Evolutionary conservation across 352 stramenopile genomes (phyloP).

Genomic region (Phytophthora hibernalis): DNA sequence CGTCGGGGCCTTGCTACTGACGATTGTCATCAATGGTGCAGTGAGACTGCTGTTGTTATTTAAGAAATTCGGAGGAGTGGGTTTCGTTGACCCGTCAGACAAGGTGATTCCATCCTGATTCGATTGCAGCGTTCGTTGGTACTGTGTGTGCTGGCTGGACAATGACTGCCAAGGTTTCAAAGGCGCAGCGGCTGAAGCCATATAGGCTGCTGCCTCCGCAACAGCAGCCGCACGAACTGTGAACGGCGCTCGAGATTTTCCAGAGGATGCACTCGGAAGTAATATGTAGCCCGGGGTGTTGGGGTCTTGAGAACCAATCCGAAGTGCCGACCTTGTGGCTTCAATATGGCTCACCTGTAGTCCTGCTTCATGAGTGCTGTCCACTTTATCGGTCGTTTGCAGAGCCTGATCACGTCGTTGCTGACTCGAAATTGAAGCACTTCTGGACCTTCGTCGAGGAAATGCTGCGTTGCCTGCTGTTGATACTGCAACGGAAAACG

Average conservation of each 20-base stretch:
- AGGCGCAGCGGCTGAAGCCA: slow-evolving; percentile 18
- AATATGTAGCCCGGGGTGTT: slow-evolving; percentile 20
- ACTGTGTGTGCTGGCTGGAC: slow-evolving; percentile 12
- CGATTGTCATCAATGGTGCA: slow-evolving; percentile 37
- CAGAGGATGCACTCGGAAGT: slow-evolving; percentile 9
- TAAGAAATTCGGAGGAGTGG: slow-evolving; percentile 22
- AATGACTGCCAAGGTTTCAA: slow-evolving; percentile 18
- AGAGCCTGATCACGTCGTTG: slow-evolving; percentile 27
- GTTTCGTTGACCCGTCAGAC: slow-evolving; percentile 14
- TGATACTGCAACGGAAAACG: slow-evolving; percentile 4
- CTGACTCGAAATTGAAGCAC: slow-evolving; percentile 27
- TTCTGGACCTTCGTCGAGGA: slow-evolving; percentile 34
- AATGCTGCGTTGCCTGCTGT: slow-evolving; percentile 17
- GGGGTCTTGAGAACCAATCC: slow-evolving; percentile 17
- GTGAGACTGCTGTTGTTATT: slow-evolving; percentile 39
- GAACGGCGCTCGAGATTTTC: slow-evolving; percentile 23
- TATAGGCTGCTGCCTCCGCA: slow-evolving; percentile 27
- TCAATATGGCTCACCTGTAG: slow-evolving; percentile 32
- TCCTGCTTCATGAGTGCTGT: slow-evolving; percentile 18
- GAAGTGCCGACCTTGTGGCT: slow-evolving; percentile 14
- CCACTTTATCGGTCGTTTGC: slow-evolving; percentile 17
- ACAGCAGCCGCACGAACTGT: slow-evolving; percentile 37
- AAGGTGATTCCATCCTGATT: slow-evolving; percentile 10
- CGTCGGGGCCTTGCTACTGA: slow-evolving; percentile 30
- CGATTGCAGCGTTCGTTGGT: slow-evolving; percentile 11